Evolutionary conservation across 1,284 basidiomycete species (phyloP).

Genomic region (Leucoagaricus sp.): DNA sequence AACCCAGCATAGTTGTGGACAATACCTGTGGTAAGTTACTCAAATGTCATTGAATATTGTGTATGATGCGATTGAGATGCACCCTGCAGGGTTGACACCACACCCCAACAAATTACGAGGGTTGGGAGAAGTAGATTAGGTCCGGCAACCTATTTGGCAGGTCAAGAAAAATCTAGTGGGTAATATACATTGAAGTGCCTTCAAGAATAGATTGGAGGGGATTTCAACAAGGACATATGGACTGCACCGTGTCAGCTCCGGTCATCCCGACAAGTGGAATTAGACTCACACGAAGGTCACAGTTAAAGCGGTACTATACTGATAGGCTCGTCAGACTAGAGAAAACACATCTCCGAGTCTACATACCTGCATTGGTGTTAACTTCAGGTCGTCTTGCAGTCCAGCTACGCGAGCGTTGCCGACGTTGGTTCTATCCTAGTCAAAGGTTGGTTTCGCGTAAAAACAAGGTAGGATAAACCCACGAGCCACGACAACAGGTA

Average conservation of each 20-base stretch:
- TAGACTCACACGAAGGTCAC: background rate
- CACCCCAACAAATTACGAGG: slow-evolving; percentile 59
- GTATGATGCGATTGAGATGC: background rate
- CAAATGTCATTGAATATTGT: background rate
- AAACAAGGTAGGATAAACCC: slow-evolving; percentile 23
- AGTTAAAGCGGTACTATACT: background rate
- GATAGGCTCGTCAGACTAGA: background rate
- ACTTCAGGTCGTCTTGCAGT: slow-evolving; percentile 46
- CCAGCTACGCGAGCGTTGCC: slow-evolving; percentile 64
- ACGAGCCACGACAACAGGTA: slow-evolving; percentile 55
- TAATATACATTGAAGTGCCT: slow-evolving; percentile 32
- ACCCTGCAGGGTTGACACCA: slow-evolving; percentile 58
- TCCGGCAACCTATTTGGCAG: slow-evolving; percentile 45
- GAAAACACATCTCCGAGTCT: no score
- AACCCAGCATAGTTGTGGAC: slow-evolving; percentile 55
- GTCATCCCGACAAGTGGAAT: no score
- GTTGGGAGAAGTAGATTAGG: slow-evolving; percentile 57
- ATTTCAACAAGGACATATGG: slow-evolving; percentile 63
- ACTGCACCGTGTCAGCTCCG: slow-evolving; percentile 42
- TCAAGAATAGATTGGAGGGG: slow-evolving; percentile 59
- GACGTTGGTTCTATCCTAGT: slow-evolving; percentile 50
- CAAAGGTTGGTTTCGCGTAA: background rate
- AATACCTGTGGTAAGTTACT: slow-evolving; percentile 46
- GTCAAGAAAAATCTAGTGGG: background rate
- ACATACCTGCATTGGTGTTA: slow-evolving; percentile 28